phyloP scores from a whole-genome alignment of 129 eudicot species.

The Calendula officinalis region DNA sequence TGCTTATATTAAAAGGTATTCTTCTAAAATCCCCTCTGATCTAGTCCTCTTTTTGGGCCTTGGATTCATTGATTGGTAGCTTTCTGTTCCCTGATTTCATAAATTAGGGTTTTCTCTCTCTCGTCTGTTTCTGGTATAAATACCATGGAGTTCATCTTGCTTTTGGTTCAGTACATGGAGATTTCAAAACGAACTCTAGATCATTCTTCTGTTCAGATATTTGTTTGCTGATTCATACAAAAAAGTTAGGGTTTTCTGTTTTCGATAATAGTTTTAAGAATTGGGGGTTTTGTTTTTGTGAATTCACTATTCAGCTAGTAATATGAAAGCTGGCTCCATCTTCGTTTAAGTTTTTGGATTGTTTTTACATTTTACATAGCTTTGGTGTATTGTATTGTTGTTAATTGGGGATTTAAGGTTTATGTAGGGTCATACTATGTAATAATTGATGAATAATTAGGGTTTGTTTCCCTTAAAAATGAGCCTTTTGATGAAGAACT shows the following conservation, averaged over 20 bases:
- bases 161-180: constrained; percentile 34
- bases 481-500: constrained; percentile 36
- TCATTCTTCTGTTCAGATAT: constrained; percentile 1
- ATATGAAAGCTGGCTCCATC: constrained; percentile 21
- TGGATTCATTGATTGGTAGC: constrained; percentile 91
- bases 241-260: constrained; percentile 4
- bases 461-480: constrained; percentile 17
- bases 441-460: constrained; percentile 26
- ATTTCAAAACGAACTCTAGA: constrained; percentile 9
- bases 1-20: constrained; percentile 89
- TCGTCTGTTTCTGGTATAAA: constrained; percentile 3
- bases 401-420: constrained; percentile 2
- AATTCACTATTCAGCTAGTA: constrained; percentile 15
- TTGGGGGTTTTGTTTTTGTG: constrained; percentile 6
- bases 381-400: background rate
- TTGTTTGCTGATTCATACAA: constrained; percentile 20
- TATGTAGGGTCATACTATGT: constrained; percentile 32
- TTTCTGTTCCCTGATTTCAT: background rate
- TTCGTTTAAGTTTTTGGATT: constrained; percentile 19
- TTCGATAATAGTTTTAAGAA: background rate
- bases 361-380: background rate
- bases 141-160: constrained; percentile 24
- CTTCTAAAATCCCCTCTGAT: constrained; percentile 97
- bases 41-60: constrained; percentile 89
- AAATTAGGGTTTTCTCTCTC: background rate